phyloP scores from a whole-genome alignment of 1,284 basidiomycete genomes.

The Somion occarium region DNA sequence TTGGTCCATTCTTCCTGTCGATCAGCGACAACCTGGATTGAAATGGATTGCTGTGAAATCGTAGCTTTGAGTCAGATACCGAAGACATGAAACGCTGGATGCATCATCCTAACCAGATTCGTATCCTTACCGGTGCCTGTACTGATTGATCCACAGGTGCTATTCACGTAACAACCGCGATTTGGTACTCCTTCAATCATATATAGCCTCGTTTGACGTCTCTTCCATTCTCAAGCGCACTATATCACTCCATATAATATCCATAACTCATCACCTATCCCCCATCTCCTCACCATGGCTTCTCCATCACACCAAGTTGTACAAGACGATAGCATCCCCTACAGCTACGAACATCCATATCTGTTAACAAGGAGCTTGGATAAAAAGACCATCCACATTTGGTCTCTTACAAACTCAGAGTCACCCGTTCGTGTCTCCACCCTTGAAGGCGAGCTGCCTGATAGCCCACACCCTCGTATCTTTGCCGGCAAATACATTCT shows the following conservation, averaged over 20 bases:
- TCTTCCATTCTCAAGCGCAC: not conserved
- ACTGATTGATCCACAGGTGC: too few species aligned
- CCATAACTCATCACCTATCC: not conserved
- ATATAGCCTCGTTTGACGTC: not conserved
- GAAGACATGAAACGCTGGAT: too few species aligned
- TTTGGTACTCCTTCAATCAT: not conserved
- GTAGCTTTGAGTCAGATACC: too few species aligned
- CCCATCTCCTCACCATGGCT: not conserved
- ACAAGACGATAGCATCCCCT: not conserved
- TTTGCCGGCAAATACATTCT: not conserved
- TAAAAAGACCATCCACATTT: not conserved
- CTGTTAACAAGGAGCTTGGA: not conserved
- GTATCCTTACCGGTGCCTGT: too few species aligned
- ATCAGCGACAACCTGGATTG: too few species aligned
- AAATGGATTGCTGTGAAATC: too few species aligned
- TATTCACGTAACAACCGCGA: not conserved
- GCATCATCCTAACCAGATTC: too few species aligned
- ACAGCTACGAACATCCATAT: not conserved
- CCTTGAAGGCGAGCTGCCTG: too few species aligned
- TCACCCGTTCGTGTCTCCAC: too few species aligned
- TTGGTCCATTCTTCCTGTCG: too few species aligned
- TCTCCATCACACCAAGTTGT: not conserved
- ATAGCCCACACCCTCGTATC: too few species aligned
- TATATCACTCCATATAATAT: not conserved
- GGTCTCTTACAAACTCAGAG: too few species aligned